A percentile compares a stretch with the other conserved stretches of the same genome.
These are phyloP conservation scores for Coniochaeta sp. DNA, from an alignment of 2,329 filamentous ascomycete genomes.

Conservation along the genomic window DNA sequence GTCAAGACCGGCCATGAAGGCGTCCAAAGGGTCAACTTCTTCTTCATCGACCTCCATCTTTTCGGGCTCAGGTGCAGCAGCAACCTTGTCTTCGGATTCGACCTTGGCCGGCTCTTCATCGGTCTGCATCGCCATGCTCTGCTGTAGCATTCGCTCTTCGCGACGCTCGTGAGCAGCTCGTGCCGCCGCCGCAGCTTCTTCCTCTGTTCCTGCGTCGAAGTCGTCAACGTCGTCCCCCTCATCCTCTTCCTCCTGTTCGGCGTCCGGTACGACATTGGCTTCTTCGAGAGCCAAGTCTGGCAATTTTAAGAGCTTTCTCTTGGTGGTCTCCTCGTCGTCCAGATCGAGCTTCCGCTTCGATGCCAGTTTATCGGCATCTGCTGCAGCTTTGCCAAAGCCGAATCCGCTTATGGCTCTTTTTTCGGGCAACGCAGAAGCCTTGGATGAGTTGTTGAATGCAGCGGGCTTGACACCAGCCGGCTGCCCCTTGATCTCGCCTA, in stretches of 20 bases:
- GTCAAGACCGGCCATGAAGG: conserved; percentile 79
- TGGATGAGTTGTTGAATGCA: neutral
- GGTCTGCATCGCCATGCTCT: conserved; percentile 40
- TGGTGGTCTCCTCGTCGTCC: conserved; percentile 79
- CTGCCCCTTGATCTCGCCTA: conserved; percentile 39
- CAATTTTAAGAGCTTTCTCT: conserved; percentile 85
- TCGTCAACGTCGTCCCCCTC: conserved; percentile 56
- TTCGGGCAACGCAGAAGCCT: conserved; percentile 2
- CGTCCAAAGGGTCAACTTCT: conserved; percentile 82
- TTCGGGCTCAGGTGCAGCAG: conserved; percentile 21
- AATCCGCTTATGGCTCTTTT: conserved; percentile 73
- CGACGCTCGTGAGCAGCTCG: conserved; percentile 80
- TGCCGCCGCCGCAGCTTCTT: conserved; percentile 79
- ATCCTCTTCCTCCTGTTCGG: conserved; percentile 53
- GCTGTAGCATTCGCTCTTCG: conserved; percentile 55
- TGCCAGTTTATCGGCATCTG: conserved; percentile 58
- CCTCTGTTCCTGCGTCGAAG: conserved; percentile 72
- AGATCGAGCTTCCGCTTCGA: conserved; percentile 73
- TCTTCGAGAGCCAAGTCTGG: conserved; percentile 66
- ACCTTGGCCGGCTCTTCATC: conserved; percentile 22
- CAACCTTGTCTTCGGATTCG: conserved; percentile 12
- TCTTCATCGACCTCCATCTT: conserved; percentile 59
- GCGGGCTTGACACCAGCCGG: conserved; percentile 24
- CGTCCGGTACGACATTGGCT: conserved; percentile 52
- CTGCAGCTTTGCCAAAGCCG: conserved; percentile 64